Conservation (phyloP, 2,329 filamentous ascomycete genomes). For the Venturia oleaginea region DNA sequence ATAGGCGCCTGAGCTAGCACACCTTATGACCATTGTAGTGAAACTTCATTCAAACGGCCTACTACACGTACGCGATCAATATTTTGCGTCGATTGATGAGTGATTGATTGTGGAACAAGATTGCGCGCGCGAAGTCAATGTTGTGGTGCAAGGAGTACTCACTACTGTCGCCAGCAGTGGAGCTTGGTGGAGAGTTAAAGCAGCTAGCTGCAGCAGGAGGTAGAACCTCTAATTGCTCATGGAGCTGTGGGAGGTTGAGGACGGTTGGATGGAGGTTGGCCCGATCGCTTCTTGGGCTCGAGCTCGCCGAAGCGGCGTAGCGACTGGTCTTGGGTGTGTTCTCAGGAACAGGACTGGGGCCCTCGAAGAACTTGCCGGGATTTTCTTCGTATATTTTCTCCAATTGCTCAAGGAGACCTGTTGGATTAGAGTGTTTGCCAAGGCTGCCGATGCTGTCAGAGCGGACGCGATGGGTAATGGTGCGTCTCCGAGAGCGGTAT, state of each 20-base stretch:
- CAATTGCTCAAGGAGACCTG: not conserved
- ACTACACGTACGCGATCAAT: not conserved
- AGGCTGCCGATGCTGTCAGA: not conserved
- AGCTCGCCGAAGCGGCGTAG: not conserved
- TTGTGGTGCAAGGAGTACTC: constrained; percentile 7
- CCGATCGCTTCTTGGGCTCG: constrained; percentile 11
- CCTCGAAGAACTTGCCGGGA: constrained; percentile 11
- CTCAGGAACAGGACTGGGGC: constrained; percentile 13
- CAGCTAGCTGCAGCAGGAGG: constrained; percentile 15
- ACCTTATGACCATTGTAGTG: not conserved
- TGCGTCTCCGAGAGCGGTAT: not conserved
- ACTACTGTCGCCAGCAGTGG: constrained; percentile 6
- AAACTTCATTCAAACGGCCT: not conserved
- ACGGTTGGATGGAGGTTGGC: constrained; percentile 11
- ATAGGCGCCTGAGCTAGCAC: not conserved
- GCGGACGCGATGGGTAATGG: not conserved
- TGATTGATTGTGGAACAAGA: not conserved
- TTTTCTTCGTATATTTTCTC: constrained; percentile 7
- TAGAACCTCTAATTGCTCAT: constrained; percentile 17
- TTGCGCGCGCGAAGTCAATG: constrained; percentile 1
- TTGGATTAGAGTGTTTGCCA: not conserved
- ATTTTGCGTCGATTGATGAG: not conserved
- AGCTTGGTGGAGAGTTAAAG: constrained; percentile 14
- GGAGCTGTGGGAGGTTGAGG: constrained; percentile 15
- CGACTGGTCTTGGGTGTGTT: constrained; percentile 15